Base-by-base conservation (phyloP, 345 rosid species). In the Schrenkiella parvula region DNA sequence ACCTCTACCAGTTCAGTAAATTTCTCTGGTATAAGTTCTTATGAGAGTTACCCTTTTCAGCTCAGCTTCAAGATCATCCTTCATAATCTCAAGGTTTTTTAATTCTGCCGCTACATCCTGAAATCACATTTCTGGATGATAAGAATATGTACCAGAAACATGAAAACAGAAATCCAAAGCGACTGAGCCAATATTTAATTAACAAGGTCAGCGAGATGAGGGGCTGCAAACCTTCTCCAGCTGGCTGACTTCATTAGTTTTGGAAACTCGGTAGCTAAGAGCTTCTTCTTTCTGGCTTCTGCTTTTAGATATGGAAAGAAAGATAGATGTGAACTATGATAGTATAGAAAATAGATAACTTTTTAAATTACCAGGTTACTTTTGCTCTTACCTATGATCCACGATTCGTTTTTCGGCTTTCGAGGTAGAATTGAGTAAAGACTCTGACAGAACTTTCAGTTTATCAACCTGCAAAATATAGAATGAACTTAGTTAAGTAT, bases 201-300 rank as follows among this genome's bases (percentile, higher is more conserved):
- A 12, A 61, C 34, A 44, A 29, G 34, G 17, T 6, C 44, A 47
- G 46, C 70, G 8, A 10, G 59, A 34, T 50, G n/a, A 37, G 68
- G 59, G 76, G 51, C 4, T 35, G 69, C 32, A 19, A 80, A 95
- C 99, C 95, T 86, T 91, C 81, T 89, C 97, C 54, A 78, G 85
- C 74, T 87, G 89, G 81, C 82, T 53, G 76, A 95, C 83, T 83
- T 95, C 99, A 60, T 82, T 71, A 51, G 93, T 78, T 82, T 87
- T 95, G 53, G 87, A 77, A 79, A 84, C 72, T 38, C 90, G 87
- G 69, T 86, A 91, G 78, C 78, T 77, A 71, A 95, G 85, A 5
- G 97, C 95, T 79, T 88, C 95, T 82, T 95, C 95, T 78, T 89
- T 89, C 37, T 88, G 96, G 72, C 78, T 77, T 80, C 96, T 95